Evolutionary conservation across 192 early-diverging fungal genomes (phyloP), one percentile per base, ranked within the genome.

Genomic region (Rhizoclosmatium globosum): DNA sequence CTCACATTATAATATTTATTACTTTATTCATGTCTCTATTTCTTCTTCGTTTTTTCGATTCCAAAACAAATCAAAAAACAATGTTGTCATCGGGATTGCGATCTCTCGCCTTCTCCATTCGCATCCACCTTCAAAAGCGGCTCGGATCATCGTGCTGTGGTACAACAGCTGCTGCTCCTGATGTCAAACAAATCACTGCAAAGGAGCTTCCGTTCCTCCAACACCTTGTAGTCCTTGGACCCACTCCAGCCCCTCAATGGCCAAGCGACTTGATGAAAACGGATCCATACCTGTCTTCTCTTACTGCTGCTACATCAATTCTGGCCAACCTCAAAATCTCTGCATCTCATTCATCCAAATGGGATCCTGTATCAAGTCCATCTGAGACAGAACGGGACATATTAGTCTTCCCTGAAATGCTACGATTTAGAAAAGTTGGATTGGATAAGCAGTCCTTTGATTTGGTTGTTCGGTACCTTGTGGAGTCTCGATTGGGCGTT

Each of bases 271-370:
- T 50, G 17, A 31, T 11, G 2, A 43, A 11, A 15, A 43, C 42
- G 38, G 73, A 75, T 23, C 73, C 73, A 9, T 75, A 64, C 47
- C 47, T 75, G 44, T 21, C 73, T 2, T 9, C 17, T 31, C 59
- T 75, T 15, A 11, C 1, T 4, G 11, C 13, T 39, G 39, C 38
- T 4, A 75, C 73, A 4, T 19, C 73, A 9, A 75, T 75, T 45
- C 60, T 75, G 1, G 11, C 38, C 39, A n/a, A 39, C 60, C 59
- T 75, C 73, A 75, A 75, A 64, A 47, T 75, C 41, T 45, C 73
- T 11, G 60, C 73, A 9, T 19, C 73, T n/a, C 64, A 15, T 11
- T 13, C 13, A 13, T 57, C 21, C 56, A 57, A 57, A 0, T 64
- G 9, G 11, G 41, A 47, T 68, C 67, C 45, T 17, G 13, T 7